These are phyloP conservation scores for Tylopilus balloui DNA, from an alignment of 768 basidiomycete genomes.

Conservation along the genomic window DNA sequence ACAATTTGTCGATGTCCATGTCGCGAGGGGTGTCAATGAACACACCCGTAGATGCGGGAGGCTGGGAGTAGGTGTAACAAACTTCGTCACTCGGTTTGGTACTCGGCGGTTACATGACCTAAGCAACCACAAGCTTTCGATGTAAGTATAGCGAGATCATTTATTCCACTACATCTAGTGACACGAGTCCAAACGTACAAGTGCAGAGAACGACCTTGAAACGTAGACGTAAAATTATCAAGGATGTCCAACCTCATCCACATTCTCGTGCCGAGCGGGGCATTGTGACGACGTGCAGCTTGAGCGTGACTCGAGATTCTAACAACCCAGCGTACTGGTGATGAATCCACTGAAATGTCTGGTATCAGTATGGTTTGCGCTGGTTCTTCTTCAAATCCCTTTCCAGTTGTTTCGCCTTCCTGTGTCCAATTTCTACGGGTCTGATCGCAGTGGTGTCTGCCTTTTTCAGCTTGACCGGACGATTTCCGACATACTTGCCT, in stretches of 20 bases:
- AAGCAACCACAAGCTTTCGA: conserved; percentile 7
- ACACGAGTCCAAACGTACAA: conserved; percentile 2
- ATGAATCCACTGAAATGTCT: conserved; percentile 2
- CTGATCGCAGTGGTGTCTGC: conserved; percentile 83
- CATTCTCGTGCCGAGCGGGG: conserved; percentile 2
- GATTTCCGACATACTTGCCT: conserved; percentile 98
- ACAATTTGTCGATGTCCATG: conserved; percentile 50
- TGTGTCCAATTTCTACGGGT: conserved; percentile 89
- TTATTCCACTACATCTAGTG: conserved; percentile 4
- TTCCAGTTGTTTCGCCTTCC: conserved; percentile 88
- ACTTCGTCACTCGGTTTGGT: too few species aligned
- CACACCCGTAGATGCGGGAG: not conserved
- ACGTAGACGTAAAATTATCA: not conserved
- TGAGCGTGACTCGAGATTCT: conserved; percentile 24
- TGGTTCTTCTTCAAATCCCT: conserved; percentile 88
- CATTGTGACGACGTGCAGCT: conserved; percentile 9
- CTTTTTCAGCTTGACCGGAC: conserved; percentile 95
- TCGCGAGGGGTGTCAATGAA: not conserved
- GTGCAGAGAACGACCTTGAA: not conserved
- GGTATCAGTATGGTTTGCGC: conserved; percentile 70
- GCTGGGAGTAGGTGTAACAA: not conserved
- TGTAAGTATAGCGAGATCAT: not conserved
- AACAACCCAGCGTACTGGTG: conserved; percentile 28
- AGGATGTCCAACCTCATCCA: conserved; percentile 7
- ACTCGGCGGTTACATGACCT: conserved; percentile 7